These are phyloP conservation scores for Isabelozyma gotoi DNA, from an alignment of 805 yeast species.

Conservation along the genomic window DNA sequence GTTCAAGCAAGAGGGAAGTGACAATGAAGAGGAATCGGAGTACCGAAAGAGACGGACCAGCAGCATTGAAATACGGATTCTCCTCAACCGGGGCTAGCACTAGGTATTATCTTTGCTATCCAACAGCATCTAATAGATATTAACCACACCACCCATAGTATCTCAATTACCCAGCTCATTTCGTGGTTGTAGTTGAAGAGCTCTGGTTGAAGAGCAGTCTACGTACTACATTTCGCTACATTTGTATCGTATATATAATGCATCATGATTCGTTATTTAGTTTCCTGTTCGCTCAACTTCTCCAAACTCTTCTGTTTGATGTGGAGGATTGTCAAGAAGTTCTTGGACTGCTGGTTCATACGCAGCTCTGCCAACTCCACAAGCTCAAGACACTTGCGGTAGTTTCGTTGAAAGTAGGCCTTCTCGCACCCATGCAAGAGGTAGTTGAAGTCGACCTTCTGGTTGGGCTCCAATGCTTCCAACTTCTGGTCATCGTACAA, in stretches of 20 bases:
- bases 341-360: constrained; percentile 14
- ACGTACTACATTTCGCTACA: too few species aligned
- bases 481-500: constrained; percentile 25
- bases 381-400: constrained; percentile 47
- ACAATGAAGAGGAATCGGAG: constrained; percentile 12
- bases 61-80: constrained; percentile 45
- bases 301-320: constrained; percentile 40
- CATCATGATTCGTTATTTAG: not conserved
- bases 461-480: constrained; percentile 25
- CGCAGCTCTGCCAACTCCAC: constrained; percentile 34
- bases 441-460: constrained; percentile 55
- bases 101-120: too few species aligned
- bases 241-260: not conserved
- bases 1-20: constrained; percentile 22
- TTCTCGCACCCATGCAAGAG: constrained; percentile 62
- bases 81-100: constrained; percentile 21
- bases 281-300: not conserved
- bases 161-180: too few species aligned
- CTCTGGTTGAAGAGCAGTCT: too few species aligned
- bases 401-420: constrained; percentile 57
- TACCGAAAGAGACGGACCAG: constrained; percentile 48
- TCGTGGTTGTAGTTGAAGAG: too few species aligned
- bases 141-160: too few species aligned
- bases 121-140: too few species aligned
- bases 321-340: constrained; percentile 49